Conservation (phyloP, 2,329 filamentous ascomycete species). For the Huntiella abstrusa region DNA sequence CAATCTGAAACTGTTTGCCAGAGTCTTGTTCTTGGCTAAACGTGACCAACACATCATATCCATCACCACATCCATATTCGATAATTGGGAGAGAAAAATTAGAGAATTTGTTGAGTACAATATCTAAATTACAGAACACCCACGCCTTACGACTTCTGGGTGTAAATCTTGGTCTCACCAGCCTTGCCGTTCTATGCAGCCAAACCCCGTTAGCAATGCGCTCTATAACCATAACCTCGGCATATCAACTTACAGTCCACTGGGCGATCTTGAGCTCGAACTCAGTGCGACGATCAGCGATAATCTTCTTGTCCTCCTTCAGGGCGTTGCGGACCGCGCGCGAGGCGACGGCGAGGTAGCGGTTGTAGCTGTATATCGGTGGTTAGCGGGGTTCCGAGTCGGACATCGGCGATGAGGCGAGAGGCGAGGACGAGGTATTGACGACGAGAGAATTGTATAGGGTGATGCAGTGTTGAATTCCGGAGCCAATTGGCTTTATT, state of each 20-base stretch:
- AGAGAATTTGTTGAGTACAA: no score
- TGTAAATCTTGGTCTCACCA: constrained; percentile 55
- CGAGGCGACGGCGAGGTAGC: constrained; percentile 89
- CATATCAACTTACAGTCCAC: constrained; percentile 56
- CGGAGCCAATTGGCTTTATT: background rate
- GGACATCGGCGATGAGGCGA: no score
- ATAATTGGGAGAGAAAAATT: no score
- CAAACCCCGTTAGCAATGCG: background rate
- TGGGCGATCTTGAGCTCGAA: constrained; percentile 80
- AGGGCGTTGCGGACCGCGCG: constrained; percentile 90
- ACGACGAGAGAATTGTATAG: no score
- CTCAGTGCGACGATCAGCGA: constrained; percentile 75
- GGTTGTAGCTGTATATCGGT: constrained; percentile 68
- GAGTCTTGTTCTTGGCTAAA: no score
- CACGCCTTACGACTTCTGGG: constrained; percentile 19
- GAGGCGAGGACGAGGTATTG: no score
- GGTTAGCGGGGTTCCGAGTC: no score
- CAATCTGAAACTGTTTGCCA: no score
- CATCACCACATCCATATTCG: background rate
- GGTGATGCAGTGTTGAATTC: background rate
- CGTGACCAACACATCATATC: background rate
- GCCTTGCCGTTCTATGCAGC: constrained; percentile 65
- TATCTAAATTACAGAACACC: no score
- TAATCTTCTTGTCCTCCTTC: constrained; percentile 82
- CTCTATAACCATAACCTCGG: constrained; percentile 17